Conservation (phyloP, 371 early-diverging fungal species). For the Mortierella sp. region DNA sequence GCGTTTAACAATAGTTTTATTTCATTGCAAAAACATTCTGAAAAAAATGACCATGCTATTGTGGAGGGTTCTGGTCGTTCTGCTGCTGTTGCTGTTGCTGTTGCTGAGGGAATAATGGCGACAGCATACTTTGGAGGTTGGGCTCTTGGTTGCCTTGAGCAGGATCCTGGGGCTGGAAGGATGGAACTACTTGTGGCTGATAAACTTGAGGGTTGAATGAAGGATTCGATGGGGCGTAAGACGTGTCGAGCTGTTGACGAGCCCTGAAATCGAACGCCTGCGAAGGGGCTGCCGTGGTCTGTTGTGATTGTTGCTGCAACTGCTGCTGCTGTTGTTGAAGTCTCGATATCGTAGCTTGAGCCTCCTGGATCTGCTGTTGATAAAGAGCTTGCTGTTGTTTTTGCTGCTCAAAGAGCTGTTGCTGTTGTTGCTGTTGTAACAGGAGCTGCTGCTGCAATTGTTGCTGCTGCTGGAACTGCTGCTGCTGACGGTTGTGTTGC, state of each 20-base stretch:
- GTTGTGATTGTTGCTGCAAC: conserved; percentile 17
- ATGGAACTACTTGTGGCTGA: conserved; percentile 15
- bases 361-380: conserved; percentile 45
- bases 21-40: background rate
- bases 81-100: conserved; percentile 12
- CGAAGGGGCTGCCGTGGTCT: conserved; percentile 9
- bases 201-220: conserved; percentile 20
- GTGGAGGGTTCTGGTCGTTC: conserved; percentile 15
- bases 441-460: conserved; percentile 37
- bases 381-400: conserved; percentile 46
- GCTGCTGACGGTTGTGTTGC: conserved; percentile 31
- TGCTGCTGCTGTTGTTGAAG: conserved; percentile 48
- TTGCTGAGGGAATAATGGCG: conserved; percentile 36
- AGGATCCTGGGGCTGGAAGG: conserved; percentile 21
- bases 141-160: conserved; percentile 19
- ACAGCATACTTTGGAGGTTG: conserved; percentile 30
- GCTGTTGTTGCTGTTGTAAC: conserved; percentile 48
- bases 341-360: conserved; percentile 45
- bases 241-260: conserved; percentile 15
- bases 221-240: conserved; percentile 7
- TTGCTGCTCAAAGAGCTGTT: conserved; percentile 40
- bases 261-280: conserved; percentile 12
- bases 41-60: conserved; percentile 15
- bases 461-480: conserved; percentile 47
- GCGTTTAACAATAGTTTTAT: background rate